Evolutionary conservation across 2,329 filamentous ascomycete genomes (phyloP).

Genomic region (Plenodomus lindquistii): DNA sequence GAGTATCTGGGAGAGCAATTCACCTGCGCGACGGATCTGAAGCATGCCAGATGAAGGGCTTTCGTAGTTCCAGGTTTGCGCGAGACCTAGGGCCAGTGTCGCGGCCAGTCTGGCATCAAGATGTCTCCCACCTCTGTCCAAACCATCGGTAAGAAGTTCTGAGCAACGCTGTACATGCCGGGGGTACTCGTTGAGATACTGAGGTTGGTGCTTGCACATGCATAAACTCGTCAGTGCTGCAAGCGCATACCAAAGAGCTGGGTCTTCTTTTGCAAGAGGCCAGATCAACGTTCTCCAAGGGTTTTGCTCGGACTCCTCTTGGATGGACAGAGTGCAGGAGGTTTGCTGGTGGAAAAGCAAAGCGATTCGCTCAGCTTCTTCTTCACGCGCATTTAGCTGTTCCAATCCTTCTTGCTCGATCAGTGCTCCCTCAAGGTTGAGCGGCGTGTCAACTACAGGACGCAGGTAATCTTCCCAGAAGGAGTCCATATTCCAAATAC

Average conservation of each 20-base stretch:
- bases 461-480: constrained; percentile 18
- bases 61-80: constrained; percentile 70
- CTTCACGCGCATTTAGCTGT: constrained; percentile 2
- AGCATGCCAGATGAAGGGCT: constrained; percentile 64
- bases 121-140: constrained; percentile 62
- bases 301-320: constrained; percentile 67
- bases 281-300: constrained; percentile 71
- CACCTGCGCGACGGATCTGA: constrained; percentile 66
- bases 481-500: constrained; percentile 17
- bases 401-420: constrained; percentile 1
- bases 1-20: constrained; percentile 63
- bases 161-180: constrained; percentile 67
- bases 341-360: constrained; percentile 63
- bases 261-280: constrained; percentile 65
- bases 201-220: constrained; percentile 58
- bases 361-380: constrained; percentile 13
- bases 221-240: constrained; percentile 70
- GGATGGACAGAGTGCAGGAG: constrained; percentile 69
- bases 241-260: constrained; percentile 67
- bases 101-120: constrained; percentile 67
- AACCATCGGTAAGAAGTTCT: constrained; percentile 54
- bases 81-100: constrained; percentile 67
- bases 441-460: constrained; percentile 6
- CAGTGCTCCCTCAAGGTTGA: constrained; percentile 1
- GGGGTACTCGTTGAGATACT: constrained; percentile 62